Conservation (phyloP, 768 basidiomycete genomes). For the Boletus tylopilopsis region DNA sequence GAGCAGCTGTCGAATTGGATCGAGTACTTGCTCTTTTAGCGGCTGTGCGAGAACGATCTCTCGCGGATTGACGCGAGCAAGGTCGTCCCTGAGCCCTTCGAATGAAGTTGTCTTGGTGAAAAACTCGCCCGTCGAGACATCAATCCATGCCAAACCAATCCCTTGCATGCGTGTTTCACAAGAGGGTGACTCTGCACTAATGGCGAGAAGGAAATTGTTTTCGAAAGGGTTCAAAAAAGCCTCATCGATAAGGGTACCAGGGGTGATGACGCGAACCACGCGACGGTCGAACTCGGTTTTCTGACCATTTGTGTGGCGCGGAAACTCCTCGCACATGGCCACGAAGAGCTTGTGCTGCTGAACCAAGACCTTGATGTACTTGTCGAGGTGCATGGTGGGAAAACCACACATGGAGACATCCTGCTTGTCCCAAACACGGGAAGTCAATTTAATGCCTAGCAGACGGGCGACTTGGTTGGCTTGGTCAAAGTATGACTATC, state of each 20-base stretch:
- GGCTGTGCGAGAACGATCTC: conserved; percentile 69
- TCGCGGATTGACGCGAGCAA: conserved; percentile 74
- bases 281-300: conserved; percentile 71
- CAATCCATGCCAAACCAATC: conserved; percentile 88
- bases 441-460: conserved; percentile 80
- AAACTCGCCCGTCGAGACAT: conserved; percentile 93
- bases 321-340: conserved; percentile 92
- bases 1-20: conserved; percentile 48
- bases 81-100: conserved; percentile 68
- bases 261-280: conserved; percentile 84
- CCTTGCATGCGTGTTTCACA: conserved; percentile 6
- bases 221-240: conserved; percentile 80
- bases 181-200: conserved; percentile 32
- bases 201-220: conserved; percentile 85
- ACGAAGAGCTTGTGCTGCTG: conserved; percentile 82
- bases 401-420: conserved; percentile 88
- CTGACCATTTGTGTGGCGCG: conserved; percentile 42
- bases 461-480: conserved; percentile 72
- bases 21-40: conserved; percentile 33
- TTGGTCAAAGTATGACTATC: conserved; percentile 92
- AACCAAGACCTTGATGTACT: conserved; percentile 81
- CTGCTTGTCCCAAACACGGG: conserved; percentile 66
- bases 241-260: conserved; percentile 93
- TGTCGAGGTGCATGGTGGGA: conserved; percentile 79
- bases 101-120: conserved; percentile 62